Evolutionary conservation across 108 stramenopile genomes (phyloP), one percentile per base, ranked within the genome.

Genomic region (Cyclotella atomus): DNA sequence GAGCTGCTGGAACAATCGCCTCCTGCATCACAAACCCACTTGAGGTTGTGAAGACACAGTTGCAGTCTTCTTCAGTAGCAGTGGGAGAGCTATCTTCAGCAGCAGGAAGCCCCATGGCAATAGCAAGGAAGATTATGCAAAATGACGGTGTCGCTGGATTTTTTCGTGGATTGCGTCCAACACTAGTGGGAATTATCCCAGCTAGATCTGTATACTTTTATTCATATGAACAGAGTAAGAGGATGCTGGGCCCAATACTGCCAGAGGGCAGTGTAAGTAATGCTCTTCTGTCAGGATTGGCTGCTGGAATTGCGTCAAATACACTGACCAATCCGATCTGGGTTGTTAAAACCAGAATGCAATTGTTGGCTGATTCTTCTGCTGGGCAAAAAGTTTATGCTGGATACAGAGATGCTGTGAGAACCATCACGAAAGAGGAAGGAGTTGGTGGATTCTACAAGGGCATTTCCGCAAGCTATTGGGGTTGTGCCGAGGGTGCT

Each of bases 301-400:
- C 76, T 50, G 88, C 92, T 8, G 88, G 91, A 24, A 77, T 92
- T 29, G 70, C 77, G 24, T 76, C 87, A 2, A 95, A 95, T 50
- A 93, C 97, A 16, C 73, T 97, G 15, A 96, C 97, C 9, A 95
- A 91, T 79, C 97, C 97, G 1, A 94, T 98, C 66, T 98, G 97
- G 96, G 91, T 98, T 84, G 94, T 98, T 20, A 95, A 92, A 65
- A 96, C 96, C 1, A 76, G 96, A 3, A 87, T 95, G 88, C 95
- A 95, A 70, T 80, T 95, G 10, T 38, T 95, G 47, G 87, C 91
- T 14, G 96, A 94, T 65, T 57, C 68, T 43, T 35, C 89, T 6
- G 91, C 90, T 2, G 95, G 95, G 1, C 95, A 96, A 75, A 77
- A 64, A 38, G 79, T 73, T 12, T 97, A 96, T 77, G 57, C 78